Conservation (phyloP, 352 stramenopile species). For the Globisporangium uncinulatum region DNA sequence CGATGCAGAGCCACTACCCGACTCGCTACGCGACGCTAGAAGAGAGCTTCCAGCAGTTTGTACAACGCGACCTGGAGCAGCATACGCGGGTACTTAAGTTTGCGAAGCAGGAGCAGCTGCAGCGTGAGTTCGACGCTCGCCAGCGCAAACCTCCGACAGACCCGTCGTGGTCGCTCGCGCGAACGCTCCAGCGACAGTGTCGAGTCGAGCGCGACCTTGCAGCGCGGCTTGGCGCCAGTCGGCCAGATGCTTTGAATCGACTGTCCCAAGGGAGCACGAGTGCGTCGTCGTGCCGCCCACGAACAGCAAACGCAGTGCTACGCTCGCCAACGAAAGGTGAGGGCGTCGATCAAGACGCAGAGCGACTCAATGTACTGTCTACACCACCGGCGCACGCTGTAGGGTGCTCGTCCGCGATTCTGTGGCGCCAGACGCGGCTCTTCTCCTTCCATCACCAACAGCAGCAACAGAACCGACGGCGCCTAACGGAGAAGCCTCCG, state of each 20-base stretch:
- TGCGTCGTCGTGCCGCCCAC: not conserved
- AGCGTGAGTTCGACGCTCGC: constrained; percentile 22
- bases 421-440: constrained; percentile 41
- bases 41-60: constrained; percentile 28
- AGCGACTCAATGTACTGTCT: not conserved
- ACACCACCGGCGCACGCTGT: constrained; percentile 9
- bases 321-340: constrained; percentile 1
- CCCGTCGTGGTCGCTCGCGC: constrained; percentile 15
- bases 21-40: constrained; percentile 32
- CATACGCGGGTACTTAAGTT: constrained; percentile 25
- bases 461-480: not conserved
- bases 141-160: constrained; percentile 33
- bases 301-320: constrained; percentile 4
- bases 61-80: constrained; percentile 34
- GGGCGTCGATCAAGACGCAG: not conserved
- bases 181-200: constrained; percentile 22
- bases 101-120: constrained; percentile 20
- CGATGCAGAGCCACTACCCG: constrained; percentile 38
- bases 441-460: constrained; percentile 27
- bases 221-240: constrained; percentile 4
- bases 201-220: constrained; percentile 24
- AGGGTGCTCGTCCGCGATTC: constrained; percentile 35
- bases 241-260: not conserved
- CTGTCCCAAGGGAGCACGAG: too few relatives aligned
- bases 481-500: not conserved